phyloP scores from a whole-genome alignment of 768 basidiomycete genomes.

The Auricularia sp. region DNA sequence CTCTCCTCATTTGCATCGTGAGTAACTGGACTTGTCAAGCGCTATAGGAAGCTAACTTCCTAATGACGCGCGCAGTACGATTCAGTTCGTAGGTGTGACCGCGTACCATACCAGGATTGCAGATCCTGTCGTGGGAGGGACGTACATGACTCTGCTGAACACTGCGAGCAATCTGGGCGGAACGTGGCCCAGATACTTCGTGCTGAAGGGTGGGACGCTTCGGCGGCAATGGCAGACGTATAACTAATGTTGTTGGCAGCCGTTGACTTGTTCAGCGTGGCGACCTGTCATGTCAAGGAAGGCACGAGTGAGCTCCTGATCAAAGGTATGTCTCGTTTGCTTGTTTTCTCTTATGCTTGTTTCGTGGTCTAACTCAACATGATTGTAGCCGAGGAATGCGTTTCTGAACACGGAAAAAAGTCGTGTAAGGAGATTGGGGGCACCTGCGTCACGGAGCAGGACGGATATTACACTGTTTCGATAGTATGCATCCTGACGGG shows the following conservation, averaged over 20 bases:
- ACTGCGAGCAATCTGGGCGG: conserved; percentile 96
- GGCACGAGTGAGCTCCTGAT: conserved; percentile 17
- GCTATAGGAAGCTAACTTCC: not conserved
- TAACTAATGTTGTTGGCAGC: conserved; percentile 32
- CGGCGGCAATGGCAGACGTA: not conserved
- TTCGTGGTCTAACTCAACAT: not conserved
- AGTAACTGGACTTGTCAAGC: conserved; percentile 18
- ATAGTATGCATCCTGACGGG: conserved; percentile 72
- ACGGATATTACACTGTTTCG: conserved; percentile 88
- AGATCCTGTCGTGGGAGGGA: conserved; percentile 94
- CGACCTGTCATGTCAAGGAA: conserved; percentile 68
- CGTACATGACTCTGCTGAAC: conserved; percentile 97
- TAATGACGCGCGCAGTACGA: conserved; percentile 46
- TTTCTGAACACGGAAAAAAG: conserved; percentile 83
- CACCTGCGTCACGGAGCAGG: conserved; percentile 69
- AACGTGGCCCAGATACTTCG: conserved; percentile 95
- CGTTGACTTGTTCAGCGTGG: conserved; percentile 80
- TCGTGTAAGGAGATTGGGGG: conserved; percentile 69
- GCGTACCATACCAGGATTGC: conserved; percentile 97
- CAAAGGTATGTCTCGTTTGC: conserved; percentile 36
- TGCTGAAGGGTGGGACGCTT: conserved; percentile 62
- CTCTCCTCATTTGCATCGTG: conserved; percentile 78
- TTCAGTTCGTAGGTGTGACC: conserved; percentile 99
- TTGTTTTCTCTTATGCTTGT: conserved; percentile 21
- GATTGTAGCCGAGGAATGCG: conserved; percentile 67